These are phyloP conservation scores for Trichoderma sp. DNA, from an alignment of 2,329 filamentous ascomycete species.

Conservation along the genomic window DNA sequence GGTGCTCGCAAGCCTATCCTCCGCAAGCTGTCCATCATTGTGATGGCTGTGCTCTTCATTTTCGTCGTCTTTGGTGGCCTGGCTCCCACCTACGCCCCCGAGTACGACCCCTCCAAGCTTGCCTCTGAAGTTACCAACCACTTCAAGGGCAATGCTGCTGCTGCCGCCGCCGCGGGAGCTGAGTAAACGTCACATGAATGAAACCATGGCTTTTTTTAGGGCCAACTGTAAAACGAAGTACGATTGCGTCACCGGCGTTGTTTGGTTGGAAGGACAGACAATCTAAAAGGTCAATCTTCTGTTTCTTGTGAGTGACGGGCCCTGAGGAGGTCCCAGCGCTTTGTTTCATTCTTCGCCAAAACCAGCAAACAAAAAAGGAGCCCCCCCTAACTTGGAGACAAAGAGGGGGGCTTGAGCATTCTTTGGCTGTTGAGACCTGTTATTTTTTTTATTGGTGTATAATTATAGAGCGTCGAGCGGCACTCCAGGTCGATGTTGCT, in stretches of 20 bases:
- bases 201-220: background rate
- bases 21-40: conserved; percentile 74
- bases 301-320: conserved; percentile 24
- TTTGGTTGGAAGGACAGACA: conserved; percentile 31
- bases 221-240: conserved; percentile 15
- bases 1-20: conserved; percentile 72
- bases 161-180: conserved; percentile 7
- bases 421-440: conserved; percentile 28
- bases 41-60: conserved; percentile 58
- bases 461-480: conserved; percentile 39
- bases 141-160: conserved; percentile 35
- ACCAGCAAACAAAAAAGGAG: conserved; percentile 16
- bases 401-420: conserved; percentile 22
- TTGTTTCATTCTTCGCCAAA: conserved; percentile 27
- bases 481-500: conserved; percentile 35
- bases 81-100: conserved; percentile 57
- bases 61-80: conserved; percentile 69
- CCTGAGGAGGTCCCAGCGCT: conserved; percentile 26
- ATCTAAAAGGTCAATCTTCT: conserved; percentile 29
- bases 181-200: conserved; percentile 12
- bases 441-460: conserved; percentile 31
- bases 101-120: conserved; percentile 51
- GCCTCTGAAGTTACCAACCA: conserved; percentile 49
- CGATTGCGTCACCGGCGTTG: conserved; percentile 22
- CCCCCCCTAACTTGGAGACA: conserved; percentile 31